Conservation (phyloP, 2,329 filamentous ascomycete species). For the Fonsecaea pugnacius region DNA sequence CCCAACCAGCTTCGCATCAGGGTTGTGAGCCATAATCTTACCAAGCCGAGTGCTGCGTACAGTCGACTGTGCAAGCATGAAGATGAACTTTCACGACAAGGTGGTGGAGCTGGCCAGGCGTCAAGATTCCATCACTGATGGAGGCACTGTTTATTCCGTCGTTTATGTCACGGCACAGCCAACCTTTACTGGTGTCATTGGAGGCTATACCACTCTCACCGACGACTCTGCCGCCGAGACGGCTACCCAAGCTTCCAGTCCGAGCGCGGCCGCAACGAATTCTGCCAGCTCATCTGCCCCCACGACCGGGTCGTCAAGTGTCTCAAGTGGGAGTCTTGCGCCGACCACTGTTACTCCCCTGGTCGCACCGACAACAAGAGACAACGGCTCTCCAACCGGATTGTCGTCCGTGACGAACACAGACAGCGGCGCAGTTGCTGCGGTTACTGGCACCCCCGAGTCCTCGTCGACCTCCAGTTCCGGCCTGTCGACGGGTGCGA, state of each 20-base stretch:
- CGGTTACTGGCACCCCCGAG: slow-evolving; percentile 30
- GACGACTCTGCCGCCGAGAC: slow-evolving; percentile 10
- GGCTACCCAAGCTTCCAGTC: slow-evolving; percentile 11
- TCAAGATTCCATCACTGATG: slow-evolving; percentile 30
- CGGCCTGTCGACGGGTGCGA: slow-evolving; percentile 56
- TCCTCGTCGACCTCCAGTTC: slow-evolving; percentile 19
- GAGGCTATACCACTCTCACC: slow-evolving; percentile 51
- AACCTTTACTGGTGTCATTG: slow-evolving; percentile 58
- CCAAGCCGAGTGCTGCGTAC: background rate
- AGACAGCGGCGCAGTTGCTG: slow-evolving; percentile 23
- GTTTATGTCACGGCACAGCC: slow-evolving; percentile 59
- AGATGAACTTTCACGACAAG: slow-evolving; percentile 29
- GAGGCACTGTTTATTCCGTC: slow-evolving; percentile 39
- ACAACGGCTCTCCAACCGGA: slow-evolving; percentile 27
- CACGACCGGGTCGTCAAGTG: slow-evolving; percentile 9
- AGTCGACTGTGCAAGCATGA: slow-evolving; percentile 22
- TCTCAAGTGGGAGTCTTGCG: slow-evolving; percentile 36
- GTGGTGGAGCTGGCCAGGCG: slow-evolving; percentile 33
- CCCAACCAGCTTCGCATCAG: background rate
- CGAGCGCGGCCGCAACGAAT: slow-evolving; percentile 13
- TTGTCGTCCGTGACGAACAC: slow-evolving; percentile 13
- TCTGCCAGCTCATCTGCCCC: slow-evolving; percentile 11
- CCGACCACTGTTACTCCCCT: slow-evolving; percentile 29
- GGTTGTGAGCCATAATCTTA: background rate
- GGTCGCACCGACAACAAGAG: slow-evolving; percentile 23